Evolutionary conservation across 305 asterid species (phyloP), one percentile per base, ranked within the genome.

Genomic region (Plantago coronopus): DNA sequence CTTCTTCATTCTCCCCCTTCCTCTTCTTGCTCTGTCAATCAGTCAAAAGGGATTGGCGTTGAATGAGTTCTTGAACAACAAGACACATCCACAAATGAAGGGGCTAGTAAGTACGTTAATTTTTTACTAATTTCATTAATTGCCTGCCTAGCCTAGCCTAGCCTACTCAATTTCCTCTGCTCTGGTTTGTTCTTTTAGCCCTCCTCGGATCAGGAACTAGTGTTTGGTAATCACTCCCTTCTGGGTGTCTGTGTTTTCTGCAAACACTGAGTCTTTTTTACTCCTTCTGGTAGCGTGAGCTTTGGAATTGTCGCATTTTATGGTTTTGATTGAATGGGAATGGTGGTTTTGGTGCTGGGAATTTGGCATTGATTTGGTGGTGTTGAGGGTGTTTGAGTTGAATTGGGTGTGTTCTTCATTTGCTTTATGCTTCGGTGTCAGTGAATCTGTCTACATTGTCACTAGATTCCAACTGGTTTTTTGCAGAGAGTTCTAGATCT

Each of bases 31-130:
- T 65, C 77, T 47, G 7, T 22, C 66, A 74, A 67, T 17, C 69
- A 74, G 79, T 77, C 81, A 69, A 70, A 72, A 51, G 63, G 75
- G 54, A 76, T 16, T 59, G 75, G 61, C 68, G 69, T 72, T 69
- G 75, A 77, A 78, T 80, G 83, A 76, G 76, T 74, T 73, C 69
- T 81, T 85, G 83, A 83, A 79, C 77, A 70, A 78, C 77, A 64
- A 73, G 72, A 69, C 70, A 77, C 69, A 79, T 77, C 61, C 64
- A 73, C 72, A 71, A 70, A 78, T 86, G 95, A 86, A 81, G 96
- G 76, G 96, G 90, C 95, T 93, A 86, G 98, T 93, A 93, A 89
- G 98, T 89, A 93, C 89, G 98, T 91, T 88, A 49, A 48, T 72
- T 72, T 53, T 69, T 49, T 54, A 70, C 63, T 68, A 45, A 27